Evolutionary conservation across 2,329 filamentous ascomycete species (phyloP).

Genomic region (Allantophomopsis lycopodina): DNA sequence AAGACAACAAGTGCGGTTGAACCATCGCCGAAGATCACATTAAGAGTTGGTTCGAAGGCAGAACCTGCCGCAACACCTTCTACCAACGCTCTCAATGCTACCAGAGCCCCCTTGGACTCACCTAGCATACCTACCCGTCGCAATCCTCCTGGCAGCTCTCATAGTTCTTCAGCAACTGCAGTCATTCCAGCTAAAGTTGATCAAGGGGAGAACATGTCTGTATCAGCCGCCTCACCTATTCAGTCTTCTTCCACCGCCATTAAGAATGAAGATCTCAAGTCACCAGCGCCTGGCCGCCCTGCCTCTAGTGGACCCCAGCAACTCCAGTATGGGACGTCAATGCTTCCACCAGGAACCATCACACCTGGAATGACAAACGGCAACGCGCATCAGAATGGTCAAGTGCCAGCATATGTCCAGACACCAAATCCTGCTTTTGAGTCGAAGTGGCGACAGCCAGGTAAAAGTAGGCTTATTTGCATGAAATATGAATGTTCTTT

Average conservation of each 20-base stretch:
- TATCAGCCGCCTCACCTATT: conserved; percentile 16
- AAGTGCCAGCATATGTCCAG: conserved; percentile 16
- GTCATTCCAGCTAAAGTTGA: conserved; percentile 15
- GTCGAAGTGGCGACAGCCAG: conserved; percentile 24
- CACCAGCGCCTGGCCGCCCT: conserved; percentile 11
- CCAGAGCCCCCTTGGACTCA: conserved; percentile 7
- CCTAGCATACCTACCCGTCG: conserved; percentile 10
- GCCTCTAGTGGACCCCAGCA: conserved; percentile 15
- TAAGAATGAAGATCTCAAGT: conserved; percentile 20
- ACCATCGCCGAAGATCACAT: conserved; percentile 51
- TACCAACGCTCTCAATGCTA: conserved; percentile 23
- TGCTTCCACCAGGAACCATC: conserved; percentile 15
- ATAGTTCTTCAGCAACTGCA: conserved; percentile 9
- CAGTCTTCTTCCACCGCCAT: conserved; percentile 17
- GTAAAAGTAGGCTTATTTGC: conserved; percentile 27
- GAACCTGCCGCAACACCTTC: conserved; percentile 30
- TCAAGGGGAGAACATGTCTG: conserved; percentile 16
- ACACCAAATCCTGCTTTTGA: conserved; percentile 23
- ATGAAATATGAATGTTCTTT: neutral
- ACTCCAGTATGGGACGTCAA: conserved; percentile 18
- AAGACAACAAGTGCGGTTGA: conserved; percentile 40
- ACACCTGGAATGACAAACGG: conserved; percentile 9
- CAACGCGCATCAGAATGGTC: conserved; percentile 11
- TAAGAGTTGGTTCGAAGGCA: conserved; percentile 50
- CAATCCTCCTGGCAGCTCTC: conserved; percentile 14